phyloP scores from a whole-genome alignment of 2,329 filamentous ascomycete genomes.

The Colletotrichum liaoningense region DNA sequence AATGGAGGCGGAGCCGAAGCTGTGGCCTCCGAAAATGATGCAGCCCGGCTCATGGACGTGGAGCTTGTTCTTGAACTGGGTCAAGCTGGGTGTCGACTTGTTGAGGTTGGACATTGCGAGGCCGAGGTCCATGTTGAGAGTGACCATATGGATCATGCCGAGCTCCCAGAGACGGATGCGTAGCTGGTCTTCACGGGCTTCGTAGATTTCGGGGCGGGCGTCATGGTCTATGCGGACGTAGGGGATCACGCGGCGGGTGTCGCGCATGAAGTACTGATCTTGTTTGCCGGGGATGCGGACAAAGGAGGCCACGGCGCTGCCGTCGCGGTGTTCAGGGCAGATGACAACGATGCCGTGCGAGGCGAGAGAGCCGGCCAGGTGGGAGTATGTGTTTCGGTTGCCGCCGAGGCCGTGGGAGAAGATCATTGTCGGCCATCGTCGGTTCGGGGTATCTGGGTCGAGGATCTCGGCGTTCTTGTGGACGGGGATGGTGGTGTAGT shows the following conservation, averaged over 20 bases:
- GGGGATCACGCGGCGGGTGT: slow-evolving; percentile 51
- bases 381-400: slow-evolving; percentile 86
- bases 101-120: slow-evolving; percentile 64
- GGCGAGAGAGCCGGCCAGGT: slow-evolving; percentile 81
- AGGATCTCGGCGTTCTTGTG: slow-evolving; percentile 77
- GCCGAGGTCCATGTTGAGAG: slow-evolving; percentile 74
- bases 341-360: slow-evolving; percentile 85
- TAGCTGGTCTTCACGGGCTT: slow-evolving; percentile 76
- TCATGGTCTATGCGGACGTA: slow-evolving; percentile 71
- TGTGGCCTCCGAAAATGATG: slow-evolving; percentile 83
- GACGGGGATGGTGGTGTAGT: slow-evolving; percentile 79
- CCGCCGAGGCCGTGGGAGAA: slow-evolving; percentile 90
- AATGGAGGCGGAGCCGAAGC: slow-evolving; percentile 80
- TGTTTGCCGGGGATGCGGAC: slow-evolving; percentile 71
- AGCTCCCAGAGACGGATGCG: slow-evolving; percentile 84
- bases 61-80: slow-evolving; percentile 70
- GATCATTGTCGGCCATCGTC: slow-evolving; percentile 82
- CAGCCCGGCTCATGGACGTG: slow-evolving; percentile 78
- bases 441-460: slow-evolving; percentile 55
- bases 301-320: slow-evolving; percentile 80
- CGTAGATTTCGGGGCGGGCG: slow-evolving; percentile 73
- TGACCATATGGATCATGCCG: slow-evolving; percentile 74
- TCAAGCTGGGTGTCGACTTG: slow-evolving; percentile 59
- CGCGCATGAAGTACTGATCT: slow-evolving; percentile 48
- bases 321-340: slow-evolving; percentile 86